phyloP scores from a whole-genome alignment of 139 green algal species.

The Chlorella sorokiniana region DNA sequence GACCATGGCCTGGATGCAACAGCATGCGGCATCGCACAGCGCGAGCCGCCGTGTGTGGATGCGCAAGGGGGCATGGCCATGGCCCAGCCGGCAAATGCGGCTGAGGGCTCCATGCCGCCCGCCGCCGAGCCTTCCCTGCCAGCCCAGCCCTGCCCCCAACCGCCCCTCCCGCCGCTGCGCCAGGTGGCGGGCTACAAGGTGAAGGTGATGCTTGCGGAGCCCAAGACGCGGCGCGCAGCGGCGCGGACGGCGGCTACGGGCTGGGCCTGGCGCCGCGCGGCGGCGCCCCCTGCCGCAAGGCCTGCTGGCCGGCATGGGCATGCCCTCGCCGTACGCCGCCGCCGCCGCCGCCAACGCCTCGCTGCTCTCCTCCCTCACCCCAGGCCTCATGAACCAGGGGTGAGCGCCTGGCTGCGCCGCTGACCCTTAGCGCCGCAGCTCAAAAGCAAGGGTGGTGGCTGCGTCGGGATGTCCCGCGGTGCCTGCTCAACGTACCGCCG shows the following conservation, averaged over 20 bases:
- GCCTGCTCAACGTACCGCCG: background rate
- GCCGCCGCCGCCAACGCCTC: constrained; percentile 7
- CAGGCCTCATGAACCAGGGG: constrained; percentile 27
- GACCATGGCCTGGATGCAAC: too few species aligned
- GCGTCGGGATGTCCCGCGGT: too few species aligned
- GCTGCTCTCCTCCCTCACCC: constrained; percentile 23
- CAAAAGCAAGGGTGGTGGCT: too few species aligned
- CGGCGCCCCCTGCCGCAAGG: background rate
- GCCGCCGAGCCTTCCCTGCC: background rate
- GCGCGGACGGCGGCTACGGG: background rate
- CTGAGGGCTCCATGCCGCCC: background rate
- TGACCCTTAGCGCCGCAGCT: too few species aligned
- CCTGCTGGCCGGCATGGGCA: constrained; percentile 38
- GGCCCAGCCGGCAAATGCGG: too few species aligned
- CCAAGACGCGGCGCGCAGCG: constrained; percentile 78
- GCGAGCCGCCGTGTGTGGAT: too few species aligned
- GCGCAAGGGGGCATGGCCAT: too few species aligned
- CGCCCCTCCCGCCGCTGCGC: background rate
- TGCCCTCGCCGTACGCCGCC: constrained; percentile 19
- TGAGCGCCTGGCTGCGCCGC: background rate
- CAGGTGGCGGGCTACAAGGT: constrained; percentile 86
- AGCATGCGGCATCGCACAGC: too few species aligned
- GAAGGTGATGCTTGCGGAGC: constrained; percentile 92
- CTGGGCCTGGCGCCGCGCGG: constrained; percentile 7
- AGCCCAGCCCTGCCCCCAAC: background rate